phyloP scores from a whole-genome alignment of 805 yeast genomes.

The Myxozyma neotropica region DNA sequence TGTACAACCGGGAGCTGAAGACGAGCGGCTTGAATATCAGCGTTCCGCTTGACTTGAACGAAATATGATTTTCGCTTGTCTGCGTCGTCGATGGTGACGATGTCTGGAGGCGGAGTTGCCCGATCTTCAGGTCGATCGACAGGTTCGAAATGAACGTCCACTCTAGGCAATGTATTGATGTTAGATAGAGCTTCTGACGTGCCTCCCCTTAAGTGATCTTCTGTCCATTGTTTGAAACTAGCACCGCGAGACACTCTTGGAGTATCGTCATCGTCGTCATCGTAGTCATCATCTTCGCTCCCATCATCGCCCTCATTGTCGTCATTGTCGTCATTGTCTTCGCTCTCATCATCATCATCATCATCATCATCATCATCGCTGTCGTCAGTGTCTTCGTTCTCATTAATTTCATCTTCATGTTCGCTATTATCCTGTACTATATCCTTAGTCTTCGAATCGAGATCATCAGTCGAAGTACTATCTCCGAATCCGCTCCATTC shows the following conservation, averaged over 20 bases:
- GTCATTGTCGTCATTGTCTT: conserved; percentile 39
- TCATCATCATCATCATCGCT: conserved; percentile 39
- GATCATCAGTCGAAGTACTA: too few relatives aligned
- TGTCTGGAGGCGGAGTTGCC: conserved; percentile 67
- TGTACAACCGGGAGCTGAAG: conserved; percentile 81
- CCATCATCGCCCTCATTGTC: conserved; percentile 23
- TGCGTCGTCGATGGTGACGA: conserved; percentile 57
- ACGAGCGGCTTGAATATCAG: conserved; percentile 65
- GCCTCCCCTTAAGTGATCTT: conserved; percentile 68
- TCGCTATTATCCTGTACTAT: neutral
- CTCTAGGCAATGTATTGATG: conserved; percentile 54
- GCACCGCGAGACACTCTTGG: conserved; percentile 52
- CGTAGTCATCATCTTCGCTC: conserved; percentile 25
- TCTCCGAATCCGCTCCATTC: conserved; percentile 40
- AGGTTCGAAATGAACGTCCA: conserved; percentile 55
- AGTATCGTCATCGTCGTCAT: conserved; percentile 43
- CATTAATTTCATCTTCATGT: conserved; percentile 12
- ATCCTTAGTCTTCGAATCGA: conserved; percentile 26
- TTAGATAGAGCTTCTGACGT: conserved; percentile 50
- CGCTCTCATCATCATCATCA: conserved; percentile 44
- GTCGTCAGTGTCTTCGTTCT: conserved; percentile 22
- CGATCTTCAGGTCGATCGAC: conserved; percentile 69
- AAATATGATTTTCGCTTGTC: conserved; percentile 62
- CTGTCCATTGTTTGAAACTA: conserved; percentile 89
- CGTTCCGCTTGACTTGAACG: conserved; percentile 46